phyloP scores from a whole-genome alignment of 1,284 basidiomycete species.

The Schizopora paradoxa region DNA sequence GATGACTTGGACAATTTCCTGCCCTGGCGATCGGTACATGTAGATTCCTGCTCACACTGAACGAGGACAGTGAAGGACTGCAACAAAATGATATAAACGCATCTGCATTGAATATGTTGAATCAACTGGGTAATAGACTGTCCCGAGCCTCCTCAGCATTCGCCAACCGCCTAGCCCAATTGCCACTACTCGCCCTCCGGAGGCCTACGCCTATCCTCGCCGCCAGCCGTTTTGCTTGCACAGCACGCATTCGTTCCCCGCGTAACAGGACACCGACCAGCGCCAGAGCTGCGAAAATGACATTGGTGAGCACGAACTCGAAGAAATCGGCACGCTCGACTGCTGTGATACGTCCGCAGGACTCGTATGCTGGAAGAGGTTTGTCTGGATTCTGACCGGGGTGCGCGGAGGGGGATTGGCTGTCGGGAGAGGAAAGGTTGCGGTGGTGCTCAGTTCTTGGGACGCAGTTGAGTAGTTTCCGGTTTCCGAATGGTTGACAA shows the following conservation, averaged over 20 bases:
- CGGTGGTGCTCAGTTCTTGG: conserved; percentile 26
- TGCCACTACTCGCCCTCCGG: conserved; percentile 14
- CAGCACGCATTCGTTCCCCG: conserved; percentile 58
- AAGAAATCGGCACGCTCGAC: conserved; percentile 80
- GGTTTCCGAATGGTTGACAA: conserved; percentile 88
- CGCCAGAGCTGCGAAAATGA: conserved; percentile 63
- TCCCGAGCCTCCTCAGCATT: no score
- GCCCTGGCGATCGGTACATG: no score
- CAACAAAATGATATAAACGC: no score
- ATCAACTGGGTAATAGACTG: no score
- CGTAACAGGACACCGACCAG: conserved; percentile 62
- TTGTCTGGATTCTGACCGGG: conserved; percentile 49
- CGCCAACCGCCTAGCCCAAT: no score
- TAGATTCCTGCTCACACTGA: no score
- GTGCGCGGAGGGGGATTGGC: conserved; percentile 16
- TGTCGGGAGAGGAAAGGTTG: conserved; percentile 23
- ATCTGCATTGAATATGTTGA: no score
- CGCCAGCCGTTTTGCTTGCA: conserved; percentile 77
- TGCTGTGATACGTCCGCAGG: conserved; percentile 77
- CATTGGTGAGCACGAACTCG: conserved; percentile 82
- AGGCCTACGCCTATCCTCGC: conserved; percentile 66
- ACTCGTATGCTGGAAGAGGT: conserved; percentile 69
- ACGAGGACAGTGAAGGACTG: no score
- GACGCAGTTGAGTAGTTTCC: conserved; percentile 77
- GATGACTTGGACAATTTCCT: no score